Conservation (phyloP, 768 basidiomycete genomes). For the Suillus subaureus region DNA sequence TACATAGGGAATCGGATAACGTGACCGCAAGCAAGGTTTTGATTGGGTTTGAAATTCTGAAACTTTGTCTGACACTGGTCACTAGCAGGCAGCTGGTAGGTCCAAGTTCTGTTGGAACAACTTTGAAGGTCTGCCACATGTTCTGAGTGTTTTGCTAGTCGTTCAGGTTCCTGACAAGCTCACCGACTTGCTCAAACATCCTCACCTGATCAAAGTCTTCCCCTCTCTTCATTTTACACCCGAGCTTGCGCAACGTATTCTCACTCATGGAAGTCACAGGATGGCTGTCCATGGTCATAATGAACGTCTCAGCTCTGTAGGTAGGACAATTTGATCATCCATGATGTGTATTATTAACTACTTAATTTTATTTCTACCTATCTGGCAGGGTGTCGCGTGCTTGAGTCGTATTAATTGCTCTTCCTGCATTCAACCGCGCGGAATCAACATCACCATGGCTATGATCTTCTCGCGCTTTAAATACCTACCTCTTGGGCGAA, state of each 20-base stretch:
- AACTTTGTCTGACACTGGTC: background rate
- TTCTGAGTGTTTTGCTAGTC: background rate
- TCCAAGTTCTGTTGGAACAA: background rate
- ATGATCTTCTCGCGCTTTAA: conserved; percentile 60
- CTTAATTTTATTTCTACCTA: conserved; percentile 27
- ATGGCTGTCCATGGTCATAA: conserved; percentile 70
- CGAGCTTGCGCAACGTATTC: conserved; percentile 67
- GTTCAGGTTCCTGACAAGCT: background rate
- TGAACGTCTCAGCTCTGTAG: conserved; percentile 68
- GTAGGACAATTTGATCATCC: conserved; percentile 36
- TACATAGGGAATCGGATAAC: background rate
- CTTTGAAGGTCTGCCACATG: background rate
- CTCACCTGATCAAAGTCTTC: conserved; percentile 63
- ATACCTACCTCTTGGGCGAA: conserved; percentile 75
- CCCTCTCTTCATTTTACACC: conserved; percentile 66
- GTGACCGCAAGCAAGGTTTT: background rate
- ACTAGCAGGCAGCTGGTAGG: background rate
- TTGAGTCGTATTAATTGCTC: conserved; percentile 73
- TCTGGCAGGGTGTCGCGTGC: conserved; percentile 67
- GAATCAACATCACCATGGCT: conserved; percentile 50
- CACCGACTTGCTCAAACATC: background rate
- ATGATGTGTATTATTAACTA: conserved; percentile 15
- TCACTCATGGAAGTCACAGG: conserved; percentile 78
- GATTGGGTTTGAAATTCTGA: background rate
- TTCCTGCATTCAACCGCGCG: conserved; percentile 61